These are phyloP conservation scores for Rhizoclosmatium globosum DNA, from an alignment of 192 early-diverging fungal species.

Conservation along the genomic window DNA sequence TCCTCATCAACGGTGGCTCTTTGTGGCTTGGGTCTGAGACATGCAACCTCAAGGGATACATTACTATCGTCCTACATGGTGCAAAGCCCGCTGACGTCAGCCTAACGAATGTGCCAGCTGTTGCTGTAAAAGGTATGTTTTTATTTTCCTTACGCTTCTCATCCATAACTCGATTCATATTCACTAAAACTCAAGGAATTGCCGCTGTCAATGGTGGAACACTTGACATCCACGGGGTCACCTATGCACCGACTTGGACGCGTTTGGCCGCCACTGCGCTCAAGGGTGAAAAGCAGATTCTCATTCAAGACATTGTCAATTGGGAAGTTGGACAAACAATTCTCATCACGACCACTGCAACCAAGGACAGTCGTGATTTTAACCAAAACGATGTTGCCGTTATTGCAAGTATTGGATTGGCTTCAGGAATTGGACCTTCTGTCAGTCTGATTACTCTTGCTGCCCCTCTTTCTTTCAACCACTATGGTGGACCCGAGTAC, in stretches of 20 bases:
- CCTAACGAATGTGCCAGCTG: neutral
- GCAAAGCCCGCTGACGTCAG: neutral
- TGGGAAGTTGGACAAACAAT: conserved; percentile 38
- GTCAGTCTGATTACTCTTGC: conserved; percentile 28
- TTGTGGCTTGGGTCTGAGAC: conserved; percentile 17
- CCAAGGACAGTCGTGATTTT: conserved; percentile 40
- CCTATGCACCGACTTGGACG: conserved; percentile 43
- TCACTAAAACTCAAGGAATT: conserved; percentile 20
- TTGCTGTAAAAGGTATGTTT: neutral
- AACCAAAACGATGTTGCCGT: conserved; percentile 35
- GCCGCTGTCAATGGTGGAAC: conserved; percentile 7
- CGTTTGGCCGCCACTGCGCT: conserved; percentile 34
- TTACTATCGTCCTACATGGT: conserved; percentile 34
- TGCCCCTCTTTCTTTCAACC: conserved; percentile 26
- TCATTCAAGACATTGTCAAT: conserved; percentile 40
- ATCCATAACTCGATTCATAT: neutral
- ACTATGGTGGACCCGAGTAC: conserved; percentile 44
- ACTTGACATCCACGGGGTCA: conserved; percentile 25
- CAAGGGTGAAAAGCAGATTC: conserved; percentile 11
- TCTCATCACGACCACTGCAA: conserved; percentile 39
- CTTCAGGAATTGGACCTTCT: conserved; percentile 23
- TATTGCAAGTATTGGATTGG: conserved; percentile 8
- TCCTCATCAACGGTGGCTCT: neutral
- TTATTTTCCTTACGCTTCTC: neutral
- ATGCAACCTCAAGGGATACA: conserved; percentile 22